Evolutionary conservation across 2,329 filamentous ascomycete genomes (phyloP), one percentile per base, ranked within the genome.

Genomic region (Beauveria sp.): DNA sequence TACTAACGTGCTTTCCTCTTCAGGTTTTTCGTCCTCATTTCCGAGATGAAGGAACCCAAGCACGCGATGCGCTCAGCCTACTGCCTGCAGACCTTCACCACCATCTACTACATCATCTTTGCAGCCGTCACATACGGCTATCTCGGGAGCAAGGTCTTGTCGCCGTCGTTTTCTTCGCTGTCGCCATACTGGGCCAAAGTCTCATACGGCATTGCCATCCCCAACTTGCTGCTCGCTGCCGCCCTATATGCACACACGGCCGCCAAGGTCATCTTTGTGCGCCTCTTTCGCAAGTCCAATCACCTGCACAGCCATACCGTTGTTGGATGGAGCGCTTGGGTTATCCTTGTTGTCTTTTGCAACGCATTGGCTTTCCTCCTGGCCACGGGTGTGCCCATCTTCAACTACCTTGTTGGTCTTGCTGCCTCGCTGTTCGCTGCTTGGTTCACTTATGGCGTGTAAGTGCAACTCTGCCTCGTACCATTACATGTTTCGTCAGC

Each of bases 371-470:
- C 79, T 1, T 76, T 77, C 62, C 64, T 77, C 30, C 68, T 77
- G 20, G 72, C 75, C 7, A 75, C 80, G 1, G 78, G 79, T 3
- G 79, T 83, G 30, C 81, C 81, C 1, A 78, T 81, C 24, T 82
- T 83, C 70, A 80, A 78, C 63, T 81, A 82, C 60, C 68, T 83
- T 12, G 76, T 83, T 30, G 79, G 79, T 2, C 78, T 83, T 50
- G 73, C 78, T 22, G 78, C 79, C 0, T 75, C 75, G 5, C 68
- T 82, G 9, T 83, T 83, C 63, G 80, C 80, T 1, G 74, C 77
- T 1, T 83, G 80, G 80, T 83, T 79, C 63, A 82, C 78, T 2
- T 82, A 80, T 64, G 80, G 80, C 1, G 73, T 81, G 65, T 66
- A 56, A 64, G 65, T 65, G 5, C 16, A 22, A 6, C 20, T 14